Evolutionary conservation across 2,329 filamentous ascomycete genomes (phyloP).

Genomic region (Fusarium sp.): DNA sequence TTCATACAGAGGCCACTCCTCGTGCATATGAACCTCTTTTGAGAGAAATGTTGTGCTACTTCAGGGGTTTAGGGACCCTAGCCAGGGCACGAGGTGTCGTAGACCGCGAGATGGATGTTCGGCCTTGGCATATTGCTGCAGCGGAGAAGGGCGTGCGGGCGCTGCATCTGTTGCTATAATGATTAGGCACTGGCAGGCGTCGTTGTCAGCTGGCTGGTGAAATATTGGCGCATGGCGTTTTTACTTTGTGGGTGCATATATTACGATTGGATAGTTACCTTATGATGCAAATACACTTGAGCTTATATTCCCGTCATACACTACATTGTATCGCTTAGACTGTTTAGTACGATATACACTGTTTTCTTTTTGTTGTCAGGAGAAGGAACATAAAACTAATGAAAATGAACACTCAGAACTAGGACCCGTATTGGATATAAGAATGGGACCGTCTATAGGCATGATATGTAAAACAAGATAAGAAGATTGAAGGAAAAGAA

Average conservation of each 20-base stretch:
- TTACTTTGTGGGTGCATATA: constrained; percentile 27
- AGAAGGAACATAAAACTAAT: not conserved
- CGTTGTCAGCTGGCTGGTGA: constrained; percentile 15
- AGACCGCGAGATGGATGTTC: constrained; percentile 69
- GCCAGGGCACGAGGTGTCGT: constrained; percentile 75
- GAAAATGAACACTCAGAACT: not conserved
- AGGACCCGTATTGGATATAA: not conserved
- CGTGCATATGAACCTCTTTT: constrained; percentile 73
- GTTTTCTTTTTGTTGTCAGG: not conserved
- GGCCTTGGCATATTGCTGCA: constrained; percentile 83
- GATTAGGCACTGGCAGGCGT: constrained; percentile 35
- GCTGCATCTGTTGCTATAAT: constrained; percentile 74
- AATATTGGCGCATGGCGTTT: constrained; percentile 38
- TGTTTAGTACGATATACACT: not conserved
- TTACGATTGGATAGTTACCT: constrained; percentile 19
- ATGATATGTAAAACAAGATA: not conserved
- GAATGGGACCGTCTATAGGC: not conserved
- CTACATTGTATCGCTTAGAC: not conserved
- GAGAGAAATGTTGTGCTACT: constrained; percentile 78
- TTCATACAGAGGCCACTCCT: constrained; percentile 67
- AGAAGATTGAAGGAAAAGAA: not conserved
- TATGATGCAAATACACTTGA: constrained; percentile 18
- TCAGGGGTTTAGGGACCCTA: constrained; percentile 76
- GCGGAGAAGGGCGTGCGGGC: constrained; percentile 77
- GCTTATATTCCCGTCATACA: not conserved